Evolutionary conservation across 345 rosid genomes (phyloP).

Genomic region (Rhizophora mangle): DNA sequence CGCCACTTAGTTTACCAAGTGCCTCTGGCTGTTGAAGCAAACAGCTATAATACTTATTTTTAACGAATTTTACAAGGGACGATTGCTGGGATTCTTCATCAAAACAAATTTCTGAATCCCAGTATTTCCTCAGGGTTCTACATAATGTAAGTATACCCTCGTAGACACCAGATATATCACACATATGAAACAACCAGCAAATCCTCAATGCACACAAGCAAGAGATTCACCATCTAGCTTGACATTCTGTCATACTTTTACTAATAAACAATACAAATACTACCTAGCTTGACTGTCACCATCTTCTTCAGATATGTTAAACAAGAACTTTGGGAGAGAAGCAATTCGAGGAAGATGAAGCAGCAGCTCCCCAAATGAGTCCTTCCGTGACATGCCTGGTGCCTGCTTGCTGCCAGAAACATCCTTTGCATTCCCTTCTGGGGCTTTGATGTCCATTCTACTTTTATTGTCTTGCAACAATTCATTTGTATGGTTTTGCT

Average conservation of each 20-base stretch:
- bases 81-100: conserved; percentile 53
- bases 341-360: conserved; percentile 87
- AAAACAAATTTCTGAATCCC: conserved; percentile 61
- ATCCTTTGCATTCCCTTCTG: conserved; percentile 43
- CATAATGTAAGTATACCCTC: conserved; percentile 7
- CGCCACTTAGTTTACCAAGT: too few relatives aligned
- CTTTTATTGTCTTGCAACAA: conserved; percentile 26
- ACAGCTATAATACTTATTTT: neutral
- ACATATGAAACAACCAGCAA: conserved; percentile 15
- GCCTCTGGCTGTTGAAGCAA: neutral
- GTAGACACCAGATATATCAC: conserved; percentile 1
- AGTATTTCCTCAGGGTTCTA: conserved; percentile 18
- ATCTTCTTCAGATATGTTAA: conserved; percentile 84
- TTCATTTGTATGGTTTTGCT: conserved; percentile 25
- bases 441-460: conserved; percentile 27
- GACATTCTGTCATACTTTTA: conserved; percentile 1
- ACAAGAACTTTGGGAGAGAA: conserved; percentile 89
- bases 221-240: conserved; percentile 6
- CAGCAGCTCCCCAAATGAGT: conserved; percentile 77
- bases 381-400: conserved; percentile 83
- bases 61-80: conserved; percentile 28
- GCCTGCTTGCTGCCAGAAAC: conserved; percentile 53
- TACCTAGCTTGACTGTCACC: conserved; percentile 57
- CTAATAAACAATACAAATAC: conserved; percentile 11
- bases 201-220: conserved; percentile 14